phyloP scores from a whole-genome alignment of 805 yeast species.

The Candida arabinofermentans region DNA sequence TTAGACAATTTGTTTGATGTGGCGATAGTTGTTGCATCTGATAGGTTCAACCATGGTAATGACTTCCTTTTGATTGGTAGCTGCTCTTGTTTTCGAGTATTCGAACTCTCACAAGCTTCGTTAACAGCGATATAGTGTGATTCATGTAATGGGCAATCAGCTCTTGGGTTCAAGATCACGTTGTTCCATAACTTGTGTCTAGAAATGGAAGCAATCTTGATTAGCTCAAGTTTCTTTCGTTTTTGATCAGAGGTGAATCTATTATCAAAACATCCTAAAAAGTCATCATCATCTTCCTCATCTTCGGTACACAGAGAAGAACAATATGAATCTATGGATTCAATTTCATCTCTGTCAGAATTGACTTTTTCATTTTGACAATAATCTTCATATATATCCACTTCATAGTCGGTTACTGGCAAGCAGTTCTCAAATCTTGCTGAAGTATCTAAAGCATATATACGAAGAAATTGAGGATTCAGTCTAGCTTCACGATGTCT shows the following conservation, averaged over 20 bases:
- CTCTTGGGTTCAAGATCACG: constrained; percentile 48
- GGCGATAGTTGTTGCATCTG: constrained; percentile 3
- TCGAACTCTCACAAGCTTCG: not conserved
- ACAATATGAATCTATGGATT: not conserved
- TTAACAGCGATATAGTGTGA: constrained; percentile 2
- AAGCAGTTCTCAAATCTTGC: constrained; percentile 32
- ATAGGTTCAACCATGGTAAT: constrained; percentile 15
- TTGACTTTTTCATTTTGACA: constrained; percentile 5
- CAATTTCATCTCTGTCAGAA: not conserved
- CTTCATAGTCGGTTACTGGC: constrained; percentile 33
- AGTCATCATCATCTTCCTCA: constrained; percentile 11
- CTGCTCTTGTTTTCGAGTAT: not conserved
- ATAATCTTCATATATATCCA: constrained; percentile 28
- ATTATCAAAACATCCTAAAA: not conserved
- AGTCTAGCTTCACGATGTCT: constrained; percentile 42
- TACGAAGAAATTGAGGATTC: constrained; percentile 43
- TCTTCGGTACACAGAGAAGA: constrained; percentile 24
- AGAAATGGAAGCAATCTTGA: constrained; percentile 38
- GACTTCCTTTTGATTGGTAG: constrained; percentile 1
- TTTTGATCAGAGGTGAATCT: not conserved
- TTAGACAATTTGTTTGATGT: not conserved
- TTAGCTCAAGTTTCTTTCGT: constrained; percentile 1
- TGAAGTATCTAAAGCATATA: constrained; percentile 45
- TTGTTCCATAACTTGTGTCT: constrained; percentile 49
- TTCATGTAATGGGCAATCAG: constrained; percentile 25